Evolutionary conservation across 73 alveolate genomes (phyloP), one percentile per base, ranked within the genome.

Genomic region (Tetrahymena malaccensis): DNA sequence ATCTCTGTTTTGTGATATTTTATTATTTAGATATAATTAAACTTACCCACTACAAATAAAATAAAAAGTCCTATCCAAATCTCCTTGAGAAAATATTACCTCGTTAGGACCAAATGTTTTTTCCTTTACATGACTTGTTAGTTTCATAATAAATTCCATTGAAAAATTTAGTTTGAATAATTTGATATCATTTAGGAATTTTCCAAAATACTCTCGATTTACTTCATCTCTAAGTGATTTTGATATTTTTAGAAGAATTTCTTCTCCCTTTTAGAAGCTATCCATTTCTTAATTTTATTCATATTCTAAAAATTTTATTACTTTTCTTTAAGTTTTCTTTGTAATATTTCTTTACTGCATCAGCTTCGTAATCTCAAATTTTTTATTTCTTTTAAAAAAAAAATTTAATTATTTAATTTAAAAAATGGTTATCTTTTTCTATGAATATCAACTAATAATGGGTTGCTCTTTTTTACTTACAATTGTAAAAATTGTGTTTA

Each of bases 251-350:
- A 70, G 37, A 27, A 70, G 89, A 12, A 70, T 70, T 11, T 70
- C 89, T n/a, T 70, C 89, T 70, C 89, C 89, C 25, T 70, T 70
- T 70, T 70, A 70, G 37, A 9, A 70, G 12, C 89, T 70, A 17
- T 70, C 89, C 37, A 11, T 31, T 70, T 70, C 89, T 31, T 70
- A n/a, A n/a, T 40, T 70, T 70, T 70, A 70, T 12, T 70, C 94
- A 35, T 94, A 95, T 56, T 94, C 96, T 34, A 94, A n/a, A 35
- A 58, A 94, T 58, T 96, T 94, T 95, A 94, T 38, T 25, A 96
- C 93, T 57, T 85, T 19, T 25, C 93, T 93, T 58, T 94, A 94
- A 25, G 83, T 43, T 57, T 94, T 95, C 40, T 94, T 43, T 1
- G 96, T 85, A 38, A 94, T 50, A 35, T 94, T 38, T 85, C 93